Conservation (phyloP, 2,329 filamentous ascomycete species). For the Diaporthe vaccinii region DNA sequence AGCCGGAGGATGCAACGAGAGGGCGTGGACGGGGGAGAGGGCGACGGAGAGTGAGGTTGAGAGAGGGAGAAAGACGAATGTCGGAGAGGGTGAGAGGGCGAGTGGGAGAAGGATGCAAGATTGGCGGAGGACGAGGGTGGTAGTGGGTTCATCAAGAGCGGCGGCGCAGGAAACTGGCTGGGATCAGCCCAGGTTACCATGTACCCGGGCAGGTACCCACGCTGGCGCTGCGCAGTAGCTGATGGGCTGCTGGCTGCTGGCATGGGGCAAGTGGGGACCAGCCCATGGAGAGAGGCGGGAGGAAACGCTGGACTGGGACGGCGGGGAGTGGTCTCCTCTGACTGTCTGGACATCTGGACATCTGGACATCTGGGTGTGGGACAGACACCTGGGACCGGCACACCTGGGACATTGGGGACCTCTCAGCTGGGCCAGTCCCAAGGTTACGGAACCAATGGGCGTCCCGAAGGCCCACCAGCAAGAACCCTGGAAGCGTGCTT, state of each 20-base stretch:
- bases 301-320: conserved; percentile 20
- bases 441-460: conserved; percentile 35
- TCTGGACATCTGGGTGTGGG: neutral
- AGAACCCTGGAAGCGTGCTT: conserved; percentile 29
- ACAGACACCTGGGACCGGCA: conserved; percentile 25
- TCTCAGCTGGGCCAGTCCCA: conserved; percentile 37
- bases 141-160: conserved; percentile 35
- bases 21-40: conserved; percentile 13
- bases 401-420: conserved; percentile 28
- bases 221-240: neutral
- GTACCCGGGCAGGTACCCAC: conserved; percentile 11
- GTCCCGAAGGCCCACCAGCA: conserved; percentile 8
- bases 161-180: conserved; percentile 17
- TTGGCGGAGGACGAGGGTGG: conserved; percentile 30
- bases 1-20: conserved; percentile 8
- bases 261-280: conserved; percentile 13
- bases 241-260: conserved; percentile 6
- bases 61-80: conserved; percentile 5
- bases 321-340: neutral
- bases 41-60: neutral
- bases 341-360: neutral
- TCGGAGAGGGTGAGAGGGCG: conserved; percentile 11
- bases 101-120: conserved; percentile 25
- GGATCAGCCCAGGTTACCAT: conserved; percentile 28
- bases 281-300: conserved; percentile 3